Evolutionary conservation across 441 rosid genomes (phyloP), one percentile per base, ranked within the genome.

Genomic region (Pelargonium australe): DNA sequence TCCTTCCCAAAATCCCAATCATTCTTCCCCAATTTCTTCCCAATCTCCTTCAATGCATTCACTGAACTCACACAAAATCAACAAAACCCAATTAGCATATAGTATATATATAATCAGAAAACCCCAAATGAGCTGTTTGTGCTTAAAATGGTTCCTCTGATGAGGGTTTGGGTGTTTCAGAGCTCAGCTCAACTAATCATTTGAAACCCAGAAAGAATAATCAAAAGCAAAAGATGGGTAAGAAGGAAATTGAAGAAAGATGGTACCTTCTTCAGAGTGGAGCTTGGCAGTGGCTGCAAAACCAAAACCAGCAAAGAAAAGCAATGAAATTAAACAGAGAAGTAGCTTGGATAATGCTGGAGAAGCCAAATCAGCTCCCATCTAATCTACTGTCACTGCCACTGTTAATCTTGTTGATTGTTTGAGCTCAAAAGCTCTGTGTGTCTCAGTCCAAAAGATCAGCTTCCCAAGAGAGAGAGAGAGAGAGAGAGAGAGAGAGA

Each of bases 1-100:
- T 90, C 98, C 66, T 80, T 77, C 23, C 76, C 70, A 67, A 87
- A 87, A 65, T 85, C 76, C 96, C 96, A 93, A 68, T 87, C 92
- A 66, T 68, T 83, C 77, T 86, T 89, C 79, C 87, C 94, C 72
- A 90, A 14, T 68, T 79, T 85, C 80, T 70, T 78, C 73, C 82
- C 92, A 75, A 90, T 87, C 57, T 78, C 89, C 76, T 77, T 84
- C 75, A 93, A 40, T 70, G 87, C 88, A 60, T 79, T 78, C 87
- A 86, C 97, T 90, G 85, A 75, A 66, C 73, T 63, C 2, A 17
- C 16, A 20, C 37, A 19, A 58, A 58, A 58, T 17, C 3, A 9
- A 19, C 19, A 58, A 20, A 57, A 8, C 53, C 14, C 11, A 47
- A 10, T 45, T 0, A 45, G 51, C 17, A 9, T 28, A 43, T 9